Base-by-base conservation (phyloP, 805 yeast genomes). In the Sugiyamaella chiloensis region DNA sequence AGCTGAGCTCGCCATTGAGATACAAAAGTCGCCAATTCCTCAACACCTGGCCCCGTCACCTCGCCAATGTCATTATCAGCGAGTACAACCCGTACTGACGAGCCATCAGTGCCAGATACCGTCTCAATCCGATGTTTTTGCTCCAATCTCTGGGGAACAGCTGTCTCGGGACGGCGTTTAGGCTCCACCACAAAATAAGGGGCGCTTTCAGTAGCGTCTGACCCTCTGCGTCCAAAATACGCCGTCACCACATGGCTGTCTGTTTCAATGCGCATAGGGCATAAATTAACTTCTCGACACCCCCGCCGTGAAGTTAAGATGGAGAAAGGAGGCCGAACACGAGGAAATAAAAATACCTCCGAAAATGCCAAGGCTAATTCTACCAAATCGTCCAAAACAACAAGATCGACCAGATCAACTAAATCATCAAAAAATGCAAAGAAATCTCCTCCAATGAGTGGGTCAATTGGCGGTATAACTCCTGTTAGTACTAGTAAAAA, bases 1-100 rank as follows among this genome's bases (percentile, higher is more conserved):
- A 9, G 37, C 45, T 12, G 54, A 47, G 53, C n/a, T 55, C 62
- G 53, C 68, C 68, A 64, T n/a, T 49, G 55, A 19, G 61, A 42
- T 0, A 60, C 51, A 48, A 64, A 62, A 19, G 59, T 55, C 4
- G 65, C 63, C 26, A 62, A 51, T 4, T 44, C 39, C 2, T 47
- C 47, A 16, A 46, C 35, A 11, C 41, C 23, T 24, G 27, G 4
- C 23, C 29, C 32, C 14, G 12, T 24, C 23, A 40, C 42, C 20
- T 24, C 37, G 2, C 56, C 56, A 37, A 51, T 47, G 27, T 24
- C 37, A 27, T 43, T 16, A 20, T 31, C 45, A 6, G 27, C 49
- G 12, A 53, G 44, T 26, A 14, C 9, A 12, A 46, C 40, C 24
- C 27, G 36, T 7, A 35, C 44, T 26, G 40, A 12, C 19, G 20